Conservation (phyloP, 106 monocot genomes). For the Xerophyta viscosa region DNA sequence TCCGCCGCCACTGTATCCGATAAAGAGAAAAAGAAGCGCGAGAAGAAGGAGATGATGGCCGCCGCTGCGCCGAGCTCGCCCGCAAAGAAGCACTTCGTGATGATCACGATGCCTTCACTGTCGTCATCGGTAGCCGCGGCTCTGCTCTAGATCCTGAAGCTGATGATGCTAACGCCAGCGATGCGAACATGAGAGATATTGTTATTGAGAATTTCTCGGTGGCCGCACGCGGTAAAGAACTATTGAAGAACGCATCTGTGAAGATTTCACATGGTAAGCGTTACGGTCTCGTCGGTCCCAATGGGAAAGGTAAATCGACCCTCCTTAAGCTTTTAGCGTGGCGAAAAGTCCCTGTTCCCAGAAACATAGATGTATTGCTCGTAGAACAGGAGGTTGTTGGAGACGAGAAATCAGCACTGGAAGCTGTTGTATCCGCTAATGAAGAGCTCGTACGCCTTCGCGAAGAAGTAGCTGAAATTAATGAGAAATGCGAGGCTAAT, state of each 20-base stretch:
- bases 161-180: slow-evolving; percentile 21
- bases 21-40: slow-evolving; percentile 64
- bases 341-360: slow-evolving; percentile 65
- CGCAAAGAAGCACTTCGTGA: slow-evolving; percentile 50
- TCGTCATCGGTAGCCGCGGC: slow-evolving; percentile 33
- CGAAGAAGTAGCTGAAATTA: slow-evolving; percentile 27
- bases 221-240: slow-evolving; percentile 64
- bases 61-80: slow-evolving; percentile 33
- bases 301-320: slow-evolving; percentile 73
- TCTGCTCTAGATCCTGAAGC: slow-evolving; percentile 18
- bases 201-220: slow-evolving; percentile 68
- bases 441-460: slow-evolving; percentile 45
- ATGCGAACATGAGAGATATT: slow-evolving; percentile 58
- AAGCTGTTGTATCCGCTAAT: slow-evolving; percentile 61
- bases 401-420: slow-evolving; percentile 43
- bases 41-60: slow-evolving; percentile 53
- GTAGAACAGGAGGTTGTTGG: slow-evolving; percentile 76
- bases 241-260: slow-evolving; percentile 61
- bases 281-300: slow-evolving; percentile 75
- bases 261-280: slow-evolving; percentile 59
- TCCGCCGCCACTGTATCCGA: slow-evolving; percentile 19
- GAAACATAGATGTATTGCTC: slow-evolving; percentile 59
- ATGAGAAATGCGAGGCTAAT: slow-evolving; percentile 10
- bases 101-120: slow-evolving; percentile 71
- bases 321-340: slow-evolving; percentile 63